Evolutionary conservation across 2,329 filamentous ascomycete genomes (phyloP).

Genomic region (Amauroascus verrucosus): DNA sequence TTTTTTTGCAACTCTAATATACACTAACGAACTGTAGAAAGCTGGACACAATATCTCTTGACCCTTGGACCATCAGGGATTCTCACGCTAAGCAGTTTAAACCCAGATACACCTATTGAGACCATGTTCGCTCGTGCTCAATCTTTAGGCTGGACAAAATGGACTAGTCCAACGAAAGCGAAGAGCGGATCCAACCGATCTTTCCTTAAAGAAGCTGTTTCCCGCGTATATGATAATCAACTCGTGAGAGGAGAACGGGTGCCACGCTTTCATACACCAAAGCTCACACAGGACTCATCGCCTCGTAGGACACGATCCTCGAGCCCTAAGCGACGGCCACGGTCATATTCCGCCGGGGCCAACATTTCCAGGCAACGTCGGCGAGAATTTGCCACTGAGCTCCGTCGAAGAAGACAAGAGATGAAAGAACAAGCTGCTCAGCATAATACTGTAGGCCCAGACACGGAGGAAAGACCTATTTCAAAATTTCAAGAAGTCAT

Average conservation of each 20-base stretch:
- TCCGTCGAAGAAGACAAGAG: constrained; percentile 23
- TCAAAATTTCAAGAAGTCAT: constrained; percentile 32
- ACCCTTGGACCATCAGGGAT: constrained; percentile 49
- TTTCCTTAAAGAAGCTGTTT: constrained; percentile 53
- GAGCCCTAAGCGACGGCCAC: constrained; percentile 1
- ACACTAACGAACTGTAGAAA: constrained; percentile 35
- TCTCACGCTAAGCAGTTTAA: constrained; percentile 41
- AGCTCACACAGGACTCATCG: constrained; percentile 13
- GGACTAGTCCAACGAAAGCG: constrained; percentile 38
- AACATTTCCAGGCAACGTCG: constrained; percentile 23
- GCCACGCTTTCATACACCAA: constrained; percentile 3
- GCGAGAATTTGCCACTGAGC: constrained; percentile 26
- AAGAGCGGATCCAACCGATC: constrained; percentile 41
- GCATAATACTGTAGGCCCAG: constrained; percentile 8
- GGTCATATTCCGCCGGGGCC: constrained; percentile 9
- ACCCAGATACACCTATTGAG: constrained; percentile 30
- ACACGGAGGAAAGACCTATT: constrained; percentile 31
- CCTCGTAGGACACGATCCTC: constrained; percentile 12
- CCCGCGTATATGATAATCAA: constrained; percentile 47
- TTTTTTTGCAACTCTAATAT: not conserved
- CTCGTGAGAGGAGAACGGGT: constrained; percentile 13
- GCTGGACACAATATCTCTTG: constrained; percentile 52
- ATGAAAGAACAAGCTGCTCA: constrained; percentile 8
- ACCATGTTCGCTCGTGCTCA: constrained; percentile 45
- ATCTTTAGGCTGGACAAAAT: constrained; percentile 47